Evolutionary conservation across 345 rosid genomes (phyloP).

Genomic region (Populus alba): DNA sequence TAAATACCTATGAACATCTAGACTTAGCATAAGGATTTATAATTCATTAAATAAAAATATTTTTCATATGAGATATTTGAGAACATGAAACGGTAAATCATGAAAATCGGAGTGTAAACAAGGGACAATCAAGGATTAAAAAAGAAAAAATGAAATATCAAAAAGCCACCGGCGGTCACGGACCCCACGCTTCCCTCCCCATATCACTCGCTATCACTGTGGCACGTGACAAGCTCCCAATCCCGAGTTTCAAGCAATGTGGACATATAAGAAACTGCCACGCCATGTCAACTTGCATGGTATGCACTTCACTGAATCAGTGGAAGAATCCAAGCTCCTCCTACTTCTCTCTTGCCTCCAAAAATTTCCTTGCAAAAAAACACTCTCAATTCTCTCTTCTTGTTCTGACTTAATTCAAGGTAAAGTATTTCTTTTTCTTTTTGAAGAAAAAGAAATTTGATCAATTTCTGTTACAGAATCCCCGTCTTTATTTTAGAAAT

Average conservation of each 20-base stretch:
- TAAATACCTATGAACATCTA: too few species aligned
- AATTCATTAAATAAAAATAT: too few species aligned
- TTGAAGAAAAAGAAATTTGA: too few species aligned
- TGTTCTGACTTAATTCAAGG: background rate
- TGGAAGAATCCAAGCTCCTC: background rate
- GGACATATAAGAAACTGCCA: constrained; percentile 27
- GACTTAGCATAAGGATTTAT: too few species aligned
- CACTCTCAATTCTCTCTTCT: background rate
- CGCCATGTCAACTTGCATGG: constrained; percentile 25
- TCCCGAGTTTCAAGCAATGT: constrained; percentile 23
- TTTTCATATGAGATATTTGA: too few species aligned
- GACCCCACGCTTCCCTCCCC: background rate
- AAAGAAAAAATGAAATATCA: constrained; percentile 9
- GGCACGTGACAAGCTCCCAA: constrained; percentile 20
- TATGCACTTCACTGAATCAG: constrained; percentile 6
- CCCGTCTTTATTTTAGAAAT: too few species aligned
- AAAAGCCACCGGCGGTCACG: background rate
- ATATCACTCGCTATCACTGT: background rate
- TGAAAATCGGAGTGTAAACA: background rate
- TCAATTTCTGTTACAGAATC: too few species aligned
- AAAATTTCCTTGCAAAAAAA: background rate
- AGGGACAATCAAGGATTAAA: background rate
- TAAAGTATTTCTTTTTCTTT: background rate
- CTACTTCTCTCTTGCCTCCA: background rate
- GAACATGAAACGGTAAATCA: background rate